These are phyloP conservation scores for Xylaria curta DNA, from an alignment of 495 filamentous ascomycete species.

Conservation along the genomic window DNA sequence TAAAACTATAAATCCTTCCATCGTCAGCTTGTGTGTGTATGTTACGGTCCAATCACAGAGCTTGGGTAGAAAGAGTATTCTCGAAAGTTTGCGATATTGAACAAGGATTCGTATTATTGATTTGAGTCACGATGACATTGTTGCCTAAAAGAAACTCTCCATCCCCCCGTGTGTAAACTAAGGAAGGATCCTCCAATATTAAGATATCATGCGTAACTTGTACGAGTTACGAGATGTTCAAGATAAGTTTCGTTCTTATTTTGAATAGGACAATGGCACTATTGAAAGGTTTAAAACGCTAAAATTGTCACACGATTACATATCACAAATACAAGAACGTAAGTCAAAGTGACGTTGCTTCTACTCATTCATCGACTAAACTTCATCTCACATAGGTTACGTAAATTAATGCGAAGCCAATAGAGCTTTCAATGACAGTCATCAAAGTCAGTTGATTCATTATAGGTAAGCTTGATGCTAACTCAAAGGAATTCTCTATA, in stretches of 20 bases:
- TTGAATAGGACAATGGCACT: neutral
- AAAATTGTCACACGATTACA: neutral
- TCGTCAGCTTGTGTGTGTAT: neutral
- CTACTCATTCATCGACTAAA: neutral
- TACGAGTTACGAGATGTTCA: neutral
- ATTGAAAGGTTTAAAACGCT: neutral
- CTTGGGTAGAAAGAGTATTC: neutral
- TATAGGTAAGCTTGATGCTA: neutral
- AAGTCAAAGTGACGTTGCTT: neutral
- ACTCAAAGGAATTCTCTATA: neutral
- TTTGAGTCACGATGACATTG: slow-evolving; percentile 7
- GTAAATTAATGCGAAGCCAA: neutral
- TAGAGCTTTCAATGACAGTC: neutral
- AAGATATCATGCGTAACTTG: neutral
- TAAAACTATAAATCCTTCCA: neutral
- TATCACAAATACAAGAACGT: neutral
- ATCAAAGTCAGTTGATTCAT: neutral
- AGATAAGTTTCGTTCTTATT: neutral
- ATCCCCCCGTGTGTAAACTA: too few species aligned
- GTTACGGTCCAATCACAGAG: neutral
- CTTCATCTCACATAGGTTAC: neutral
- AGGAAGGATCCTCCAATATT: neutral
- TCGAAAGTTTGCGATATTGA: neutral
- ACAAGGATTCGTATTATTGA: slow-evolving; percentile 4
- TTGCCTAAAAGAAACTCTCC: neutral